Base-by-base conservation (phyloP, 73 alveolate species). In the Urostyla sp. region DNA sequence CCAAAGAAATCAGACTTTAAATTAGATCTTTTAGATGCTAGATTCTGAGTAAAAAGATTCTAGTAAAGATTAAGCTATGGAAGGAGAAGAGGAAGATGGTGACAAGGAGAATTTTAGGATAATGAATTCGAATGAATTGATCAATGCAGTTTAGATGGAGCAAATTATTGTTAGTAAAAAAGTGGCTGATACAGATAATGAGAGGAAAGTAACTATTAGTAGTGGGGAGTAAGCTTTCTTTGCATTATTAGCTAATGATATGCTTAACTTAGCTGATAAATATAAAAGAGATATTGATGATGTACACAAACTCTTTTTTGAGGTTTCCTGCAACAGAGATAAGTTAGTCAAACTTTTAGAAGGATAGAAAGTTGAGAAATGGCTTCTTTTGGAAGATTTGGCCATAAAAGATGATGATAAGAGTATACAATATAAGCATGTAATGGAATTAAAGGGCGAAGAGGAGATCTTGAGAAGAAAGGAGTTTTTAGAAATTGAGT, bases 221-320 rank as follows among this genome's bases (percentile, higher is more conserved):
- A 27, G 30, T 46, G 72, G 72, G 3, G 20, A 69, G 31, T 67
- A 48, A n/a, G 60, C 60, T n/a, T 69, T n/a, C 53, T 69, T 69
- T 28, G 83, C 83, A 6, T 30, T 69, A 5, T 55, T 69, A 20
- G 83, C 83, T 27, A 24, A 69, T 24, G 83, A 69, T 49, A 5
- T 69, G 32, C 30, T 69, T 18, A 52, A 27, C 1, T 1, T 69
- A 15, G 83, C 83, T 3, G 83, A 69, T 10, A 45, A 49, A 4
- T 69, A 69, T 36, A 69, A 69, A 24, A 69, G 83, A 69, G 83
- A 69, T 54, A 49, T 69, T 3, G 83, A 69, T 49, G 83, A 69
- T 34, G 83, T 69, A 27, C 83, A 69, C 34, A 45, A 49, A 20
- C 40, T 69, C 30, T 69, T 69, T 35, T 69, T 46, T 49, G 83